phyloP scores from a whole-genome alignment of 495 filamentous ascomycete genomes.

The Annulohypoxylon stygium region DNA sequence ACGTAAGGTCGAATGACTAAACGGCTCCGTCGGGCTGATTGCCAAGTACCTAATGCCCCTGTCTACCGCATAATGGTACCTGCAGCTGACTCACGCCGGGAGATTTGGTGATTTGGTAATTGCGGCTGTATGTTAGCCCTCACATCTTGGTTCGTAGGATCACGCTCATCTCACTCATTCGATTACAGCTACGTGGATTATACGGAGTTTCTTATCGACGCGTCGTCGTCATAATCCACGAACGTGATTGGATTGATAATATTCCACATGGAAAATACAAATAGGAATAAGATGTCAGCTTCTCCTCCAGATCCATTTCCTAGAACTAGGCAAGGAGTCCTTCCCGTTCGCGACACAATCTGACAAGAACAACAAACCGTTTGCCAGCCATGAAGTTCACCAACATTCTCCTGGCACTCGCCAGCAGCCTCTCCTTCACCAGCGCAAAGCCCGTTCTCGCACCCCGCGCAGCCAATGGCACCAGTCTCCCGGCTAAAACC shows the following conservation, averaged over 20 bases:
- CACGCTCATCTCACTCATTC: background rate
- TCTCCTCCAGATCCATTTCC: background rate
- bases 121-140: background rate
- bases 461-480: background rate
- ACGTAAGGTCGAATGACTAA: slow-evolving; percentile 10
- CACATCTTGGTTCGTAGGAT: background rate
- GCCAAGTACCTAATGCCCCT: background rate
- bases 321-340: background rate
- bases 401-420: slow-evolving; percentile 22
- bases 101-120: background rate
- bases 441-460: slow-evolving; percentile 4
- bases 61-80: slow-evolving; percentile 5
- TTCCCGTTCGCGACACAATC: slow-evolving; percentile 2
- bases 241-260: background rate
- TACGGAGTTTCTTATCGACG: slow-evolving; percentile 31
- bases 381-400: slow-evolving; percentile 23
- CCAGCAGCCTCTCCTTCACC: slow-evolving; percentile 14
- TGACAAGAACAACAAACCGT: background rate
- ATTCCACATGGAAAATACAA: background rate
- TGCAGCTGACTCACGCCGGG: slow-evolving; percentile 9
- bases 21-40: background rate
- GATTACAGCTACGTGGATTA: background rate
- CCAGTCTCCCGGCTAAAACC: slow-evolving; percentile 25
- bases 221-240: background rate
- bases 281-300: slow-evolving; percentile 13